A percentile compares a stretch with the other conserved stretches of the same genome.
Conservation (phyloP, 176 grass and related monocot species). For the Secale cereale region DNA sequence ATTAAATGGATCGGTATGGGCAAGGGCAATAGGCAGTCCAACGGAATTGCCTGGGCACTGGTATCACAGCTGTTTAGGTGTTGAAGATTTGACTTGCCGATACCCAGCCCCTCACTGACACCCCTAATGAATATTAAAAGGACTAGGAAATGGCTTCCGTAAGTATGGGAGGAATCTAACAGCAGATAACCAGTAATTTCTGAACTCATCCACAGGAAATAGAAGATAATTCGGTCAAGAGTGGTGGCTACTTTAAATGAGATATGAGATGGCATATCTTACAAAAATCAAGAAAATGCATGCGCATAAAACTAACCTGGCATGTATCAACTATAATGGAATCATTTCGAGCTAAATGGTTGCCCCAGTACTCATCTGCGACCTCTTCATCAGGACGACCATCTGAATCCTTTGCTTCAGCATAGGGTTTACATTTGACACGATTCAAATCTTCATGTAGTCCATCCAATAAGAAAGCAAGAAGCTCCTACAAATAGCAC, state of each 20-base stretch:
- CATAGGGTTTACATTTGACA: slow-evolving; percentile 91
- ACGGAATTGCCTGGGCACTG: not conserved
- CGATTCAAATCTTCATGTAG: slow-evolving; percentile 98
- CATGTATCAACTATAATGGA: slow-evolving; percentile 98
- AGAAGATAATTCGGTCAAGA: not conserved
- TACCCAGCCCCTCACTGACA: not conserved
- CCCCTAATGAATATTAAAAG: not conserved
- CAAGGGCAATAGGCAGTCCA: not conserved
- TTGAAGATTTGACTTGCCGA: not conserved
- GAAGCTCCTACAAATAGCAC: slow-evolving; percentile 67
- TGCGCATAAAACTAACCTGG: slow-evolving; percentile 60
- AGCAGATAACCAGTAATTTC: not conserved
- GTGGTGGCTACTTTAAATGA: not conserved
- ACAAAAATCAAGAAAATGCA: not conserved
- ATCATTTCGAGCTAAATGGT: slow-evolving; percentile 98
- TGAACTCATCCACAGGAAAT: not conserved
- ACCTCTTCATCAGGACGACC: slow-evolving; percentile 81
- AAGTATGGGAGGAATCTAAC: not conserved
- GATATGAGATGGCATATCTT: not conserved
- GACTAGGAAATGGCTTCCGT: not conserved
- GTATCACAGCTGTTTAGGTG: not conserved
- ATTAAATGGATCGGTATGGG: not conserved
- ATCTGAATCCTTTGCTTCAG: slow-evolving; percentile 82
- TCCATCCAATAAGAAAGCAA: slow-evolving; percentile 97
- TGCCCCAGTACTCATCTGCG: slow-evolving; percentile 83